Evolutionary conservation across 345 rosid genomes (phyloP).

Genomic region (Gossypium australe): DNA sequence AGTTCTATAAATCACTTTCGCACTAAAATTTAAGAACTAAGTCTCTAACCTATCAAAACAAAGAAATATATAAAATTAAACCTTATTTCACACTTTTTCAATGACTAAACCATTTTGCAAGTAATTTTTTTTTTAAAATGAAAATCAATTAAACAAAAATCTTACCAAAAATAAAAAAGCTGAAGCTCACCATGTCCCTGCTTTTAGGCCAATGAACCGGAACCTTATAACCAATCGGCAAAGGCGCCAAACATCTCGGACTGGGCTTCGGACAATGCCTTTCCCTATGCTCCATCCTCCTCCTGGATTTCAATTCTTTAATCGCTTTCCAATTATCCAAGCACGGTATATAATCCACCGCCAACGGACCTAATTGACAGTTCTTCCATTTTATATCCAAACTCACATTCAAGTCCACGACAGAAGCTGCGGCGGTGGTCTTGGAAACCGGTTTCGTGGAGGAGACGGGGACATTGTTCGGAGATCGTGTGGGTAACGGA

Average conservation of each 20-base stretch:
- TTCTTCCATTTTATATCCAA: conserved; percentile 37
- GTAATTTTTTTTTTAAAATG: too few relatives aligned
- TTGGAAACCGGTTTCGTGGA: not conserved
- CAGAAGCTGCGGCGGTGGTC: not conserved
- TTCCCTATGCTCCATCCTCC: conserved; percentile 90
- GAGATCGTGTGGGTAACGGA: not conserved
- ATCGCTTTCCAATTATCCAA: conserved; percentile 58
- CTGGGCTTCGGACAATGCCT: conserved; percentile 75
- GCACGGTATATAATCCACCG: conserved; percentile 78
- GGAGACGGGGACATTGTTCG: not conserved
- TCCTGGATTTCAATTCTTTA: conserved; percentile 54
- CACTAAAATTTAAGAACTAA: not conserved
- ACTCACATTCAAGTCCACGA: conserved; percentile 14
- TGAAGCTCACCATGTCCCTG: conserved; percentile 93
- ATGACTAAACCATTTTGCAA: not conserved
- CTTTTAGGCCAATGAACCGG: conserved; percentile 89
- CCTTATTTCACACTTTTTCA: not conserved
- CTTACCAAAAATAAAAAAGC: conserved; percentile 12
- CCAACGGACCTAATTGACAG: conserved; percentile 43
- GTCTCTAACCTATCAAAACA: too few relatives aligned
- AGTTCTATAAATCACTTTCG: not conserved
- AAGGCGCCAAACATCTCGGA: conserved; percentile 63
- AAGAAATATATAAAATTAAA: not conserved
- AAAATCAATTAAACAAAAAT: not conserved
- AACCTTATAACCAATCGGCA: conserved; percentile 58